Evolutionary conservation across 495 filamentous ascomycete genomes (phyloP).

Genomic region (Entonaema liquescens): DNA sequence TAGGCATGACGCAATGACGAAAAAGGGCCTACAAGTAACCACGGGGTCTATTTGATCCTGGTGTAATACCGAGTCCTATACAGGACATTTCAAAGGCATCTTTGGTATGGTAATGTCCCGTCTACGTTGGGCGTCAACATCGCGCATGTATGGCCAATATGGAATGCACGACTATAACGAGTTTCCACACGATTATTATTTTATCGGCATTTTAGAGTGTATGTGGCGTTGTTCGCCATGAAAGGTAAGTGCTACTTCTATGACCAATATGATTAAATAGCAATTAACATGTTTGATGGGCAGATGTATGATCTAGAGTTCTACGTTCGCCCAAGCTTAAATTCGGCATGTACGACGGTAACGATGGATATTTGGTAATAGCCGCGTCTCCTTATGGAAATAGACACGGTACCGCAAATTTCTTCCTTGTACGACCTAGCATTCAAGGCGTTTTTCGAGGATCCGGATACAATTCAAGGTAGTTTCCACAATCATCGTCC

Average conservation of each 20-base stretch:
- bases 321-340: constrained; percentile 32
- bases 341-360: constrained; percentile 28
- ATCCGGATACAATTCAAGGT: constrained; percentile 15
- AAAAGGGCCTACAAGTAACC: constrained; percentile 33
- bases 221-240: constrained; percentile 32
- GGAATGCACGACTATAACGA: constrained; percentile 36
- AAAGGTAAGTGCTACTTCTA: constrained; percentile 11
- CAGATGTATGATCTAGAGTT: constrained; percentile 29
- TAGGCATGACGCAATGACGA: constrained; percentile 31
- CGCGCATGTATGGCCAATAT: constrained; percentile 30
- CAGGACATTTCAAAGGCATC: constrained; percentile 24
- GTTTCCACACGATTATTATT: constrained; percentile 24
- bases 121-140: constrained; percentile 8
- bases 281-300: constrained; percentile 1
- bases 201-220: constrained; percentile 29
- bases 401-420: constrained; percentile 22
- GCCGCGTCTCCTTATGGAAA: constrained; percentile 19
- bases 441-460: constrained; percentile 33
- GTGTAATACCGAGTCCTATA: constrained; percentile 24
- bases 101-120: background rate
- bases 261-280: background rate
- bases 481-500: constrained; percentile 31
- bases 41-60: constrained; percentile 14
- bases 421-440: constrained; percentile 26
- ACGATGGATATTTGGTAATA: constrained; percentile 17